Percentiles rank a stretch among this genome's conserved stretches.
Evolutionary conservation across 257 asterid species (phyloP).

Genomic region (Fraxinus cuspidata): DNA sequence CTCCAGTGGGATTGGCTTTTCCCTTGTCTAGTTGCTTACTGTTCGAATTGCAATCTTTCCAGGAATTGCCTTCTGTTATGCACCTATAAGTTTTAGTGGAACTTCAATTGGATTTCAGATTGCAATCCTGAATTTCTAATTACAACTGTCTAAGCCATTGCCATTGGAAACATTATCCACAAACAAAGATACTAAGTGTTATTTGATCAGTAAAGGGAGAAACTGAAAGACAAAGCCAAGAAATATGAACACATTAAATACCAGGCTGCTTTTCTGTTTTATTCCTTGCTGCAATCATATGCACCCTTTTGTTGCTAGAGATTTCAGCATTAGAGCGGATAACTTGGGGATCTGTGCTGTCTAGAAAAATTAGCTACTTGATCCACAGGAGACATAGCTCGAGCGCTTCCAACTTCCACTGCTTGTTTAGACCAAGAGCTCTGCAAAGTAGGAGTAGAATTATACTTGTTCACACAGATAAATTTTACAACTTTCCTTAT

Average conservation of each 20-base stretch:
- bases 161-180: slow-evolving; percentile 43
- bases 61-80: slow-evolving; percentile 19
- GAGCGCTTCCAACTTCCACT: slow-evolving; percentile 61
- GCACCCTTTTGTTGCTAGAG: slow-evolving; percentile 39
- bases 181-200: slow-evolving; percentile 22
- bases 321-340: slow-evolving; percentile 55
- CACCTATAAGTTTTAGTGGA: slow-evolving; percentile 22
- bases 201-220: slow-evolving; percentile 23
- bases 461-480: slow-evolving; percentile 10
- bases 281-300: slow-evolving; percentile 39
- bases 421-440: slow-evolving; percentile 85
- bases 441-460: slow-evolving; percentile 42
- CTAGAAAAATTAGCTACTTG: slow-evolving; percentile 53
- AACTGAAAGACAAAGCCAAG: slow-evolving; percentile 15
- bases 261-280: slow-evolving; percentile 48
- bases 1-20: slow-evolving; percentile 30
- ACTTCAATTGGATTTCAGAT: slow-evolving; percentile 40
- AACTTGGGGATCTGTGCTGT: slow-evolving; percentile 67
- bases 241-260: slow-evolving; percentile 26
- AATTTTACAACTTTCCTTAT: slow-evolving; percentile 18
- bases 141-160: slow-evolving; percentile 33
- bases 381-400: slow-evolving; percentile 51
- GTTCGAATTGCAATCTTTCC: slow-evolving; percentile 29
- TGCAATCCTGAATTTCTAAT: slow-evolving; percentile 41
- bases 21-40: slow-evolving; percentile 29